Evolutionary conservation across 495 filamentous ascomycete genomes (phyloP).

Genomic region (Xylaria scruposa): DNA sequence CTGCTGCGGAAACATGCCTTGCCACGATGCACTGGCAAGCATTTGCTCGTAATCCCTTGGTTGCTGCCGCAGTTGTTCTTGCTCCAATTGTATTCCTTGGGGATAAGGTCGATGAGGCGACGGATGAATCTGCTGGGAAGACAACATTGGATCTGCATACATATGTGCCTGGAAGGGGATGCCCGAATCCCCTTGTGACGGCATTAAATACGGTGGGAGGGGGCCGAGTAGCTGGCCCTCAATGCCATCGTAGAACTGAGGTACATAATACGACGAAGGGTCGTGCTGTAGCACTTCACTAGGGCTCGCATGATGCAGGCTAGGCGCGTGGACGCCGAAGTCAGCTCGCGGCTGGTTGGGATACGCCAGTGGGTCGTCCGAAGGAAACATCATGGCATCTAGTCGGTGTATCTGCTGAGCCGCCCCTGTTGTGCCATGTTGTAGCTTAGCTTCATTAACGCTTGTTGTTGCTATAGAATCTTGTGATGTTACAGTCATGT

Average conservation of each 20-base stretch:
- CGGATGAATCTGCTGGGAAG: constrained; percentile 33
- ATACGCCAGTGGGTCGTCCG: constrained; percentile 88
- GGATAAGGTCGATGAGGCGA: constrained; percentile 28
- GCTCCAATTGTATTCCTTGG: constrained; percentile 32
- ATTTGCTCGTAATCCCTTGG: constrained; percentile 50
- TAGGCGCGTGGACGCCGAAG: constrained; percentile 45
- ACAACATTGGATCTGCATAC: constrained; percentile 45
- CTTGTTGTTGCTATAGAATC: constrained; percentile 37
- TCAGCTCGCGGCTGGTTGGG: constrained; percentile 80
- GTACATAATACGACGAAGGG: constrained; percentile 49
- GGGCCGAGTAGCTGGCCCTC: constrained; percentile 56
- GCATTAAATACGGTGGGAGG: constrained; percentile 53
- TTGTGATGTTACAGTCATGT: constrained; percentile 39
- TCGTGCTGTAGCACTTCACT: constrained; percentile 36
- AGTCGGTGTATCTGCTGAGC: constrained; percentile 70
- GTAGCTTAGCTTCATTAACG: constrained; percentile 43
- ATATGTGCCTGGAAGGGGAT: constrained; percentile 47
- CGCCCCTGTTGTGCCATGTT: constrained; percentile 40
- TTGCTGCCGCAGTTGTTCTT: constrained; percentile 42
- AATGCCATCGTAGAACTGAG: constrained; percentile 53
- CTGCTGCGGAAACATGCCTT: constrained; percentile 40
- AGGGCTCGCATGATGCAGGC: constrained; percentile 31
- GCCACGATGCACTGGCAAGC: constrained; percentile 45
- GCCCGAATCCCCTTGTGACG: constrained; percentile 44
- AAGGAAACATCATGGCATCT: constrained; percentile 90